These are phyloP conservation scores for Cercospora sp. DNA, from an alignment of 2,329 filamentous ascomycete genomes.

Conservation along the genomic window DNA sequence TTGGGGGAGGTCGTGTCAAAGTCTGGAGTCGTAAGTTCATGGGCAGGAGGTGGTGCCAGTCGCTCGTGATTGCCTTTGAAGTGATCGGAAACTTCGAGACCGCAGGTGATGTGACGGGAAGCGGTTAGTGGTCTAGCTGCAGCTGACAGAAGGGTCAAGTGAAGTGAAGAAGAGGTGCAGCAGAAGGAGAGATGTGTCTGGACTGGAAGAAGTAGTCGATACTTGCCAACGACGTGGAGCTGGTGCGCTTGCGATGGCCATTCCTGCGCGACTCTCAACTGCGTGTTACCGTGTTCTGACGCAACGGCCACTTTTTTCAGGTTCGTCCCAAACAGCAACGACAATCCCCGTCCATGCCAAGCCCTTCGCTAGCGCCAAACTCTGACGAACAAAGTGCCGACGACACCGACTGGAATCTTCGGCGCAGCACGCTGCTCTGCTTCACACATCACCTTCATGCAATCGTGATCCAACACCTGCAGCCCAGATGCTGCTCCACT, in stretches of 20 bases:
- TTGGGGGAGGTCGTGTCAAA: neutral
- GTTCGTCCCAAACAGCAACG: slow-evolving; percentile 1
- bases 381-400: neutral
- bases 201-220: neutral
- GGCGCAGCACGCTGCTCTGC: neutral
- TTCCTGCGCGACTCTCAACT: neutral
- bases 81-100: slow-evolving; percentile 9
- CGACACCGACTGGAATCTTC: neutral
- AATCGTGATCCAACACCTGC: neutral
- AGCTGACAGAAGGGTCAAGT: neutral
- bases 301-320: slow-evolving; percentile 12
- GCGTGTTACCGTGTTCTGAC: slow-evolving; percentile 9
- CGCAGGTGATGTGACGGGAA: neutral
- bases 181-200: neutral
- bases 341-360: neutral
- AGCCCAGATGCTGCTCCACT: neutral
- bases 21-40: slow-evolving; percentile 4
- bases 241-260: neutral
- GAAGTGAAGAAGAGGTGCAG: neutral
- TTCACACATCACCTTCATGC: neutral
- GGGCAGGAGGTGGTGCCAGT: slow-evolving; percentile 1
- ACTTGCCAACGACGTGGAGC: slow-evolving; percentile 5
- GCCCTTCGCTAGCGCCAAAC: neutral
- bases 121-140: neutral
- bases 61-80: slow-evolving; percentile 1